Conservation (phyloP, 805 yeast genomes). For the Metschnikowia reukaufii region DNA sequence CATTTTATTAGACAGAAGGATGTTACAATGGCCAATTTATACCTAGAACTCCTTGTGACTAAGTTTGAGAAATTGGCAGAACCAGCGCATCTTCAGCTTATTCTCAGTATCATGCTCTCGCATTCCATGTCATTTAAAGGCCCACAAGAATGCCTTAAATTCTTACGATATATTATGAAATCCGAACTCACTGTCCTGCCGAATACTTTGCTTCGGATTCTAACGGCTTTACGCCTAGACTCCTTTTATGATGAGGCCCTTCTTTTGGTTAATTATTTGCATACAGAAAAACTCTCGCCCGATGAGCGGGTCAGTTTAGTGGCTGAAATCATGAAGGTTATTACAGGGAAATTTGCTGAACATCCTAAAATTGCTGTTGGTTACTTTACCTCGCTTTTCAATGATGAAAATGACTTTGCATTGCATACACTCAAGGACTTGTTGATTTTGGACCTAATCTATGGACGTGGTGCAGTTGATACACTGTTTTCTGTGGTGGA, state of each 20-base stretch:
- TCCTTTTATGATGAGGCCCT: slow-evolving; percentile 36
- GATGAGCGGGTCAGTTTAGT: slow-evolving; percentile 24
- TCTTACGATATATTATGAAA: slow-evolving; percentile 33
- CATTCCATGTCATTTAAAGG: slow-evolving; percentile 42
- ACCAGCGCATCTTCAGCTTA: slow-evolving; percentile 20
- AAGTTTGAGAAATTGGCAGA: slow-evolving; percentile 31
- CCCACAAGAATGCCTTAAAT: slow-evolving; percentile 30
- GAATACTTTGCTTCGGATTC: slow-evolving; percentile 27
- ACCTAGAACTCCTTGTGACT: slow-evolving; percentile 35
- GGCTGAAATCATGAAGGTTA: slow-evolving; percentile 33
- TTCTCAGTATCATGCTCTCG: slow-evolving; percentile 29
- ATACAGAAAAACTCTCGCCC: slow-evolving; percentile 21
- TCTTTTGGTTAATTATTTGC: slow-evolving; percentile 31
- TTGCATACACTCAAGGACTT: slow-evolving; percentile 28
- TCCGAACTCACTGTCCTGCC: slow-evolving; percentile 27
- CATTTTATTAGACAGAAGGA: slow-evolving; percentile 27
- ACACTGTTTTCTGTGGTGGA: slow-evolving; percentile 21
- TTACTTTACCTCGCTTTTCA: slow-evolving; percentile 33
- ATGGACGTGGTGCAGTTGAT: slow-evolving; percentile 24
- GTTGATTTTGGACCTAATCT: slow-evolving; percentile 26
- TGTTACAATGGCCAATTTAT: slow-evolving; percentile 33
- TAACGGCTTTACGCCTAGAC: slow-evolving; percentile 30
- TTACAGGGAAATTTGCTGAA: slow-evolving; percentile 28
- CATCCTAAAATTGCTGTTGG: slow-evolving; percentile 39
- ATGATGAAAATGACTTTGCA: slow-evolving; percentile 11